These are phyloP conservation scores for Dendryphion nanum DNA, from an alignment of 2,329 filamentous ascomycete species.

Conservation along the genomic window DNA sequence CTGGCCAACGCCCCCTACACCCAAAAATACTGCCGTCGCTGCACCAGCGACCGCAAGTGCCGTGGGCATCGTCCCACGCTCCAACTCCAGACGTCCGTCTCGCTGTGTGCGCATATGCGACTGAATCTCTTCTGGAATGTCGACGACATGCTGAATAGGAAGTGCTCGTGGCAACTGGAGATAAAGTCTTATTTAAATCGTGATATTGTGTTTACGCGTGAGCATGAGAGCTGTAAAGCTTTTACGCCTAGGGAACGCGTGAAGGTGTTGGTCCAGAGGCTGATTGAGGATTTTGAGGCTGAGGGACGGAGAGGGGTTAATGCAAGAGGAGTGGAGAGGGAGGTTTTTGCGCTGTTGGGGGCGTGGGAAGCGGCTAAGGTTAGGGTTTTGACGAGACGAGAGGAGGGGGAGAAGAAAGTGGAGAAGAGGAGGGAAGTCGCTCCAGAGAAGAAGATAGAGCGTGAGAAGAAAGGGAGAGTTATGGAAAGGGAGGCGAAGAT, in stretches of 20 bases:
- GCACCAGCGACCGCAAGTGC: constrained; percentile 5
- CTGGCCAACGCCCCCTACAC: constrained; percentile 7
- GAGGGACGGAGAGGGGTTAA: no score
- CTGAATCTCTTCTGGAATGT: constrained; percentile 11
- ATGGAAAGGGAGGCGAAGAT: no score
- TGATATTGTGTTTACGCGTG: background rate
- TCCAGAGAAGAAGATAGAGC: no score
- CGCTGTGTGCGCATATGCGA: constrained; percentile 11
- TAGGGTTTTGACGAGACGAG: no score
- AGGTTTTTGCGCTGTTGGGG: no score
- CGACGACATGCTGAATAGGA: constrained; percentile 11
- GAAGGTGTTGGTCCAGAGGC: background rate
- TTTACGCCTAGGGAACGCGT: constrained; percentile 2
- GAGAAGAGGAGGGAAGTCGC: no score
- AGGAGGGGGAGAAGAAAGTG: no score
- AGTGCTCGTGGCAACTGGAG: constrained; percentile 9
- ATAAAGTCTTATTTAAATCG: constrained; percentile 6
- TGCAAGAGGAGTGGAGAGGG: no score
- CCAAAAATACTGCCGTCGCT: constrained; percentile 1
- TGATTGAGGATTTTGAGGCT: no score
- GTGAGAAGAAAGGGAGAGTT: no score
- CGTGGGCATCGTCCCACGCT: constrained; percentile 1
- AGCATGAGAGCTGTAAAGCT: constrained; percentile 1
- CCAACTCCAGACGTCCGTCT: constrained; percentile 6
- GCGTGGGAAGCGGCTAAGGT: no score